Evolutionary conservation across 176 grass and related monocot species (phyloP), one percentile per base, ranked within the genome.

Genomic region (Metroxylon sagu): DNA sequence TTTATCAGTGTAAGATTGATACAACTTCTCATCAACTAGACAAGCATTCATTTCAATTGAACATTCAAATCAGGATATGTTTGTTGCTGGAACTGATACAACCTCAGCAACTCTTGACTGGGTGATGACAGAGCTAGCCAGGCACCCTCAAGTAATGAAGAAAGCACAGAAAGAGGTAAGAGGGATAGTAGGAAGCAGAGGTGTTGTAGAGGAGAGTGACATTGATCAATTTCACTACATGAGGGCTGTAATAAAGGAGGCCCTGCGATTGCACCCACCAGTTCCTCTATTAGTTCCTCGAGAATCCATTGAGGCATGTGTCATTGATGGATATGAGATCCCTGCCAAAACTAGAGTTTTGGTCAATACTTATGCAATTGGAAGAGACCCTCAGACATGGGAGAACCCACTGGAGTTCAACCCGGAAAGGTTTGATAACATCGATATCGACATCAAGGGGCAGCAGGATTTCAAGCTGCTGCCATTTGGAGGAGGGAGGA

Each of bases 351-450:
- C 76, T 0, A 60, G 82, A 0, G 62, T 85, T 2, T 71, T 85
- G 59, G 71, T 85, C 48, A 86, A 78, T 68, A 82, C 69, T 5
- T 86, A 64, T 60, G 69, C 78, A 26, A 86, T 82, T 54, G 74
- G 78, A 1, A 19, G 78, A 0, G 79, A 82, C 57, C 70, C 75
- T 3, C 60, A 61, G 64, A 67, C 80, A 25, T 85, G 82, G 82
- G 69, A 80, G 5, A 25, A 63, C 4, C 76, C 82, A 3, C 28
- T 76, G 3, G 71, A 80, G 14, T 85, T 67, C 61, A 67, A 27
- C 6, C 82, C 82, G 0, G 82, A 85, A 61, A 5, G 82, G 54
- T 85, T 85, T 50, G 61, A 71, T 16, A 60, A 25, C 3, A 25
- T 65, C 3, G 73, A 65, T 56, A 61, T 77, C 50, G 78, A 77